Base-by-base conservation (phyloP, 129 eudicot species). In the Tanacetum coccineum region DNA sequence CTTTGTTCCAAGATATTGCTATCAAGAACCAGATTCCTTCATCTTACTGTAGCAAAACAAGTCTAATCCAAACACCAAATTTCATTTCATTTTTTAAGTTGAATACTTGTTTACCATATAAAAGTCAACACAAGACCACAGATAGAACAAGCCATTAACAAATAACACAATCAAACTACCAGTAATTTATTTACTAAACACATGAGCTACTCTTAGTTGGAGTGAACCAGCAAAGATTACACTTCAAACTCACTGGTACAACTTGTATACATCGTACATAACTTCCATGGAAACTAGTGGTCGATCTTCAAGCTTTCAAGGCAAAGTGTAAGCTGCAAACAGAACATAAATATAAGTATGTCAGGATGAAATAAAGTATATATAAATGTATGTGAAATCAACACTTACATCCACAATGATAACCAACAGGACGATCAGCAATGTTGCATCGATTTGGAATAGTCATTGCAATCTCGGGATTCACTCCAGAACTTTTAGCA, bases 371-470 rank as follows among this genome's bases (percentile, higher is more conserved):
- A 13, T 53, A 55, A 62, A 49, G 62, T 8, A 15, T 12, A n/a
- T 17, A 28, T 56, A 65, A 60, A 0, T 19, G 12, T 36, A 36
- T 36, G 59, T 2, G 13, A 49, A 45, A 3, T 17, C 52, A 22
- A 39, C 42, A 67, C 81, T 2, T 59, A 91, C 98, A 76, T 73
- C 98, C 98, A 70, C 98, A 91, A 53, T 85, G 79, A 72, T 87
- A 91, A 36, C 98, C 98, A 68, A 91, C 70, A 2, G 98, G 98
- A 59, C 98, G 95, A 52, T 88, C 74, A 62, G 77, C 81, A 6
- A 91, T 64, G 74, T 88, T 88, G 89, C 98, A 91, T 28, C 98
- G 91, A 69, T 91, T 88, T 15, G 98, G 98, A 65, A 91, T 88
- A 59, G 80, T 80, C 62, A 91, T 32, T 59, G 96, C 95, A 47